A percentile compares a stretch with the other conserved stretches of the same genome.
Conservation (phyloP, 768 basidiomycete species). For the Collybiopsis confluens region DNA sequence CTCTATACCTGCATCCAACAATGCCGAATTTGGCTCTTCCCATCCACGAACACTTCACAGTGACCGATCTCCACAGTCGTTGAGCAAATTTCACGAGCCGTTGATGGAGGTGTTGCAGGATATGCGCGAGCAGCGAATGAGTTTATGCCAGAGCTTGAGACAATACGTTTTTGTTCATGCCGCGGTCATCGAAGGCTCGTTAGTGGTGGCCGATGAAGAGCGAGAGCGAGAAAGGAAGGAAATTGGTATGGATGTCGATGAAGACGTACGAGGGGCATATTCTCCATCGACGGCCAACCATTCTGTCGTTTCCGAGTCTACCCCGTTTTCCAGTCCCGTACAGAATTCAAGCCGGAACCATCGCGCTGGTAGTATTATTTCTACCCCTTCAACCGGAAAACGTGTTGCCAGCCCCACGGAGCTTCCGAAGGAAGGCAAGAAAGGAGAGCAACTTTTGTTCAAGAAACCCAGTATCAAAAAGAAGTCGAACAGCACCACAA, state of each 20-base stretch:
- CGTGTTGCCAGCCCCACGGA: slow-evolving; percentile 72
- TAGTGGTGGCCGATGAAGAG: slow-evolving; percentile 76
- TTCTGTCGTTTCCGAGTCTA: slow-evolving; percentile 3
- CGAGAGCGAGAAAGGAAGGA: slow-evolving; percentile 27
- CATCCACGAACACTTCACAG: slow-evolving; percentile 58
- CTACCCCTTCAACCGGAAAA: slow-evolving; percentile 44
- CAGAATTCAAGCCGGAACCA: not conserved
- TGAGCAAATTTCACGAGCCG: slow-evolving; percentile 70
- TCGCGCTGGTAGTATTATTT: slow-evolving; percentile 12
- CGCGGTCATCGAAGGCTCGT: slow-evolving; percentile 75
- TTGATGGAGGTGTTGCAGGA: slow-evolving; percentile 82
- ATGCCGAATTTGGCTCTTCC: slow-evolving; percentile 49
- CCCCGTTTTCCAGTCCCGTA: slow-evolving; percentile 5
- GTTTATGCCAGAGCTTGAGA: slow-evolving; percentile 87
- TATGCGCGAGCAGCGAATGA: slow-evolving; percentile 96
- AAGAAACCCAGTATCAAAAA: slow-evolving; percentile 70
- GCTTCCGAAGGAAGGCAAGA: slow-evolving; percentile 54
- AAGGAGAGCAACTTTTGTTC: slow-evolving; percentile 49
- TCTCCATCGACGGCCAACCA: slow-evolving; percentile 1
- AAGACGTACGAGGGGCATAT: slow-evolving; percentile 1
- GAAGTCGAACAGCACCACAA: slow-evolving; percentile 16
- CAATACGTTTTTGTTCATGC: slow-evolving; percentile 95
- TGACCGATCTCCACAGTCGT: slow-evolving; percentile 47
- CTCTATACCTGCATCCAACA: not conserved
- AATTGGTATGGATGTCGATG: slow-evolving; percentile 10